Evolutionary conservation across 2,329 filamentous ascomycete genomes (phyloP).

Genomic region (Corynespora cassiicola): DNA sequence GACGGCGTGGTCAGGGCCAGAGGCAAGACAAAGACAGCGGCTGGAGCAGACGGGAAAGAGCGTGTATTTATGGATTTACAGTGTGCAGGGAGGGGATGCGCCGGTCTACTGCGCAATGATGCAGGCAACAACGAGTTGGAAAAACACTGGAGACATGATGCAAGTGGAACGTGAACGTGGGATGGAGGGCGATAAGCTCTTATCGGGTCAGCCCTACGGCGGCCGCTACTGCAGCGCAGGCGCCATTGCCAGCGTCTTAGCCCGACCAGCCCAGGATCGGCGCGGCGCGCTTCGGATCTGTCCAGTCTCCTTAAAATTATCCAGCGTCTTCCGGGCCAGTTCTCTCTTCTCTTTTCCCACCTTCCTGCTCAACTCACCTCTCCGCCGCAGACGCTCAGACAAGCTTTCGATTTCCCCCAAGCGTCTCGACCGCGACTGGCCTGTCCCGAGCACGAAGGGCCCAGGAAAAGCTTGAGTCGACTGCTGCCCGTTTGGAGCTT

Average conservation of each 20-base stretch:
- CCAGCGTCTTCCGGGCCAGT: constrained; percentile 2
- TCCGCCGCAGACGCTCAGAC: no score
- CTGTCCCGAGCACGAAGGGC: no score
- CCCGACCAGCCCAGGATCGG: constrained; percentile 12
- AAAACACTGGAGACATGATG: neutral
- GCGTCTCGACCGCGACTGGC: no score
- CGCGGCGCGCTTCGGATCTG: constrained; percentile 8
- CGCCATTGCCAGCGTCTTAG: no score
- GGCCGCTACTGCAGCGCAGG: constrained; percentile 31
- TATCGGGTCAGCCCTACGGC: constrained; percentile 19
- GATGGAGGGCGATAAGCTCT: constrained; percentile 20
- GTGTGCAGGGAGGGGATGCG: neutral
- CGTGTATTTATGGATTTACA: no score
- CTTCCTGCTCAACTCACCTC: neutral
- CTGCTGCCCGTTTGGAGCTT: no score
- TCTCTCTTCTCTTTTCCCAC: constrained; percentile 6
- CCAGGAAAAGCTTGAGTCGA: no score
- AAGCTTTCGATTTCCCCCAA: no score
- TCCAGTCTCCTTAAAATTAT: constrained; percentile 14
- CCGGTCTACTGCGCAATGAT: neutral
- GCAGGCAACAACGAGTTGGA: neutral
- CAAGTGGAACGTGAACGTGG: neutral
- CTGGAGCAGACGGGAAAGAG: constrained; percentile 16
- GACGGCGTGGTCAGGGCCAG: neutral
- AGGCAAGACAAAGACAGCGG: constrained; percentile 4